Evolutionary conservation across 2,329 filamentous ascomycete species (phyloP).

Genomic region (Colletotrichum sp.): DNA sequence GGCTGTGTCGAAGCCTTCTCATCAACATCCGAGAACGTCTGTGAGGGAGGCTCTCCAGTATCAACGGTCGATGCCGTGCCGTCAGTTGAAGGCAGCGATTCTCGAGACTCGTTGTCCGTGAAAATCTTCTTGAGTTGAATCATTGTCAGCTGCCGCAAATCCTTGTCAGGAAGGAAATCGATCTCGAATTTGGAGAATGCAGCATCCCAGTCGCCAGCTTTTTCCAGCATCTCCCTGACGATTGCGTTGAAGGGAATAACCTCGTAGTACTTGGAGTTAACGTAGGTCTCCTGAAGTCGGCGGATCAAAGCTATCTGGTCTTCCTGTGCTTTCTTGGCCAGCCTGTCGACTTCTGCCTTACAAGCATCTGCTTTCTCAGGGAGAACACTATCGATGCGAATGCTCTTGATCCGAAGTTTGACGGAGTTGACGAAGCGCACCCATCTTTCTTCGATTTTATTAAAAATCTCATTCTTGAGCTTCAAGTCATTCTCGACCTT

Average conservation of each 20-base stretch:
- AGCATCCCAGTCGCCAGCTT: constrained; percentile 91
- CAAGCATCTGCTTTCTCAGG: constrained; percentile 87
- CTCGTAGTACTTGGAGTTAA: constrained; percentile 94
- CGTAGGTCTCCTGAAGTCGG: constrained; percentile 88
- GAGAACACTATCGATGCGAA: constrained; percentile 89
- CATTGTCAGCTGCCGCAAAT: constrained; percentile 90
- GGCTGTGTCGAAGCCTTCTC: constrained; percentile 49
- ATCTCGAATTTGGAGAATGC: constrained; percentile 90
- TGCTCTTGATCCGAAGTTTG: constrained; percentile 81
- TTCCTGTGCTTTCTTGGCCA: constrained; percentile 81
- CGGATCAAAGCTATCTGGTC: constrained; percentile 78
- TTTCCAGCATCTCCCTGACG: constrained; percentile 89
- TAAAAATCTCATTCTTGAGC: constrained; percentile 91
- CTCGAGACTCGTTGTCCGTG: constrained; percentile 84
- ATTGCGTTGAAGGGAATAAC: constrained; percentile 92
- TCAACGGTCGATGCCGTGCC: constrained; percentile 63
- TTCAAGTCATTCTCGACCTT: constrained; percentile 94
- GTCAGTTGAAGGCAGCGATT: constrained; percentile 74
- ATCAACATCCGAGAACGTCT: constrained; percentile 51
- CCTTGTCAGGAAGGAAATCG: constrained; percentile 95
- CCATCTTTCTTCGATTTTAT: constrained; percentile 80
- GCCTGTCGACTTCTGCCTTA: constrained; percentile 77
- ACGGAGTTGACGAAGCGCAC: constrained; percentile 89
- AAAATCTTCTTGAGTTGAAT: constrained; percentile 96
- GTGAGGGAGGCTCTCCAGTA: constrained; percentile 50